phyloP scores from a whole-genome alignment of 2,329 filamentous ascomycete species.

The Cadophora gregata region DNA sequence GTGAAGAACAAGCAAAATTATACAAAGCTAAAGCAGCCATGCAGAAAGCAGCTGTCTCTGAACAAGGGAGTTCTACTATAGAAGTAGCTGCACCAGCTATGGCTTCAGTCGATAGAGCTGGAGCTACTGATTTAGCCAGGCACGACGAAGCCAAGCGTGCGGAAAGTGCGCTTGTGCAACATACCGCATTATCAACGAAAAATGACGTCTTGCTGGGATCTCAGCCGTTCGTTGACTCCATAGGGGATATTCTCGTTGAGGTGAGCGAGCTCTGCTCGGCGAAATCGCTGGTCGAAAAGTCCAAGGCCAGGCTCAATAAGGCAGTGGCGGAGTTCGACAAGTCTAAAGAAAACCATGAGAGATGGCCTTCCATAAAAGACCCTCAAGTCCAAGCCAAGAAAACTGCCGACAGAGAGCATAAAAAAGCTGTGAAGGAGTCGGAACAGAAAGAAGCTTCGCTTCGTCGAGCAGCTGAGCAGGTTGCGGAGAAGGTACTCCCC shows the following conservation, averaged over 20 bases:
- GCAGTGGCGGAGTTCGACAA: conserved; percentile 23
- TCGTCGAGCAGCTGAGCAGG: not conserved
- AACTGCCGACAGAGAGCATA: conserved; percentile 25
- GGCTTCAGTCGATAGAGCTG: not conserved
- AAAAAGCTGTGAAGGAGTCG: conserved; percentile 12
- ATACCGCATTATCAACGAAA: not conserved
- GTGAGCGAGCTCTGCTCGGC: conserved; percentile 14
- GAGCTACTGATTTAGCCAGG: not conserved
- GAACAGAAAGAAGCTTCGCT: conserved; percentile 18
- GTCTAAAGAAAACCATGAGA: conserved; percentile 26
- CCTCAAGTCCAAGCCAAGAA: conserved; percentile 25
- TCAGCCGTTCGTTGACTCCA: not conserved
- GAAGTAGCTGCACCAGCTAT: not conserved
- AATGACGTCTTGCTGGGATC: too few relatives aligned
- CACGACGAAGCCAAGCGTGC: not conserved
- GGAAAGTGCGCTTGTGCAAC: too few relatives aligned
- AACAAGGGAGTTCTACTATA: not conserved
- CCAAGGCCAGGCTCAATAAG: conserved; percentile 21
- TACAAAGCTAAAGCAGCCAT: not conserved
- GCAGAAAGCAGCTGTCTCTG: not conserved
- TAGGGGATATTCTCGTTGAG: conserved; percentile 10
- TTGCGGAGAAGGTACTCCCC: conserved; percentile 21
- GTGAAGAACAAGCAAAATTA: conserved; percentile 8
- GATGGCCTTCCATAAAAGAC: conserved; percentile 30
- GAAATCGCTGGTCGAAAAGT: conserved; percentile 4